Conservation (phyloP, 2,329 filamentous ascomycete species). For the Hymenoscyphus salicellus region DNA sequence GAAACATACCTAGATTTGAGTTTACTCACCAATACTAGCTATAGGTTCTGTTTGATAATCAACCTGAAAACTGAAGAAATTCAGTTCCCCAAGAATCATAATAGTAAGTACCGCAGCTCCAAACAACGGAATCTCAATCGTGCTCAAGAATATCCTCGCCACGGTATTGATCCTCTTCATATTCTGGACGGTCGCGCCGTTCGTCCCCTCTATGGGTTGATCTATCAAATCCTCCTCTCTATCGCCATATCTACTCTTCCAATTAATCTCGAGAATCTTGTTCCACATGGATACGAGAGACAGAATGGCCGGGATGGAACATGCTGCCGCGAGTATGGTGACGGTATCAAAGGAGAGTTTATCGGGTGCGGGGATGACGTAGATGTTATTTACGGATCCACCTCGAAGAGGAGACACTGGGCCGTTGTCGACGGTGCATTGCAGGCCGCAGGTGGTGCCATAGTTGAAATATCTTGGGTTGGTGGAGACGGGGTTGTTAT, state of each 20-base stretch:
- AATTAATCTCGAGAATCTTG: constrained; percentile 62
- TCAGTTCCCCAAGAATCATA: constrained; percentile 59
- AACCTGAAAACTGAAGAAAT: constrained; percentile 59
- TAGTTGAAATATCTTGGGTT: constrained; percentile 45
- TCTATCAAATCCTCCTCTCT: constrained; percentile 35
- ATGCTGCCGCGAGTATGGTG: constrained; percentile 60
- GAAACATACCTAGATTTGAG: background rate
- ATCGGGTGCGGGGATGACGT: constrained; percentile 57
- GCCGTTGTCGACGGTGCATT: constrained; percentile 44
- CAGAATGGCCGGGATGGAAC: constrained; percentile 62
- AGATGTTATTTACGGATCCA: constrained; percentile 58
- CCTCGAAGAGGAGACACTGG: constrained; percentile 55
- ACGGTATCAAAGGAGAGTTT: constrained; percentile 56
- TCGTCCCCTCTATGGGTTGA: constrained; percentile 50
- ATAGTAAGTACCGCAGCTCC: constrained; percentile 57
- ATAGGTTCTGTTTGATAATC: constrained; percentile 61
- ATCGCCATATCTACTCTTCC: constrained; percentile 46
- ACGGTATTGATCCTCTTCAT: constrained; percentile 56
- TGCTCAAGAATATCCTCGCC: constrained; percentile 52
- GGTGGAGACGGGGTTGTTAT: constrained; percentile 38
- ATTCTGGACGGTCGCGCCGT: constrained; percentile 49
- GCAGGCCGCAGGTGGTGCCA: constrained; percentile 45
- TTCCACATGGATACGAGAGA: constrained; percentile 61
- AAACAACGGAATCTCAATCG: constrained; percentile 58
- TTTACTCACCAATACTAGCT: constrained; percentile 52